Evolutionary conservation across 164 flowering plant genomes (phyloP), one percentile per base, ranked within the genome.

Genomic region (Liquidambar formosana): DNA sequence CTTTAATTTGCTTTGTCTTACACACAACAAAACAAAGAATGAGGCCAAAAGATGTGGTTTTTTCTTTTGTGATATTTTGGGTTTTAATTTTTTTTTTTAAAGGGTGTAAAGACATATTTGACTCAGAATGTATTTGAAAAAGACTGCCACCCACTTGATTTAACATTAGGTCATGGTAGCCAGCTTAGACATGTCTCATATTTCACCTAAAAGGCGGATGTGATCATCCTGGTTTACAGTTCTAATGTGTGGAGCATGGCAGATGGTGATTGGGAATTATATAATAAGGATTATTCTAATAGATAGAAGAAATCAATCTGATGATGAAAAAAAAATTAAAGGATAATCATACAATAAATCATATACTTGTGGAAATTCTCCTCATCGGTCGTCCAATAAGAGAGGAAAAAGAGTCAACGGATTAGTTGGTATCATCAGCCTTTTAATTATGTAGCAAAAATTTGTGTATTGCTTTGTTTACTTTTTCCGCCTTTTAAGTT

Each of bases 1-100:
- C 73, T 75, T 75, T n/a, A n/a, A n/a, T n/a, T 75, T 71, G 57
- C 54, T 67, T 63, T 71, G 71, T 58, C 65, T 58, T 68, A 43
- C 65, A 43, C 65, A 56, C 51, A 63, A 52, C 49, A 63, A 59
- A 63, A 49, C 65, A 64, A 60, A 54, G 66, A 45, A 71, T 19
- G 51, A 67, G n/a, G 61, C 12, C 43, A 27, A 52, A 46, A 28
- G 56, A 64, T n/a, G n/a, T n/a, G n/a, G 45, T n/a, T 28, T 43
- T 60, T 26, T 62, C 52, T 60, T 33, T 60, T 61, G 27, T 25
- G 18, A 62, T 19, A 65, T 49, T 15, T 69, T 15, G 48, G 63
- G 41, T 33, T 33, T 33, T 33, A 33, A 2, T 6, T 33, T 49
- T 13, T 48, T 46, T 44, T 57, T 61, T 41, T 26, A 26, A 47